Evolutionary conservation across 352 stramenopile species (phyloP).

Genomic region (Pseudoperonospora humuli): DNA sequence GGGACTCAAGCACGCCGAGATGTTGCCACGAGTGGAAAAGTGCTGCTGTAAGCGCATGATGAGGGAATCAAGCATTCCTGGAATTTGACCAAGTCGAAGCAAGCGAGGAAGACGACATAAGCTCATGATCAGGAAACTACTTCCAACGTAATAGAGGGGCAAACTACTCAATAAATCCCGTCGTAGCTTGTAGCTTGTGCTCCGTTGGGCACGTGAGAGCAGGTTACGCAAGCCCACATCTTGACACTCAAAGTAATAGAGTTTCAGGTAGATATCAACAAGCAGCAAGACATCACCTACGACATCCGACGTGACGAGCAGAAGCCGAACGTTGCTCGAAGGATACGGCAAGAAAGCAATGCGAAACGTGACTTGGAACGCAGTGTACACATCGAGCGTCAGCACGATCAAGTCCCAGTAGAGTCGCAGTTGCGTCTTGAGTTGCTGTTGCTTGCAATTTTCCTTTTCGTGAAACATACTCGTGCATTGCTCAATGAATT

Average conservation of each 20-base stretch:
- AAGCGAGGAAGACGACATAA: conserved; percentile 50
- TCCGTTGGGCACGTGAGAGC: conserved; percentile 35
- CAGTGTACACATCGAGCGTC: conserved; percentile 54
- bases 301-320: conserved; percentile 34
- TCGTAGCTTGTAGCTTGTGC: conserved; percentile 29
- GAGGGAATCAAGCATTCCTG: conserved; percentile 43
- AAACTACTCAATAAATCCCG: conserved; percentile 39
- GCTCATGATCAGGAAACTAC: conserved; percentile 44
- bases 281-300: conserved; percentile 34
- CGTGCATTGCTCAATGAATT: conserved; percentile 44
- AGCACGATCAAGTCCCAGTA: conserved; percentile 59
- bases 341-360: conserved; percentile 51
- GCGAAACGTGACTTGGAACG: conserved; percentile 60
- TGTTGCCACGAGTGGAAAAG: conserved; percentile 41
- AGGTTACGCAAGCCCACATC: conserved; percentile 38
- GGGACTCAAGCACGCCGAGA: conserved; percentile 56
- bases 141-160: conserved; percentile 60
- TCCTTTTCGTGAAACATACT: conserved; percentile 60
- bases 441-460: conserved; percentile 30
- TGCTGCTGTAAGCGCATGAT: conserved; percentile 63
- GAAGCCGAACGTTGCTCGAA: conserved; percentile 3
- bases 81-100: conserved; percentile 34
- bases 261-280: conserved; percentile 56
- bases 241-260: conserved; percentile 76
- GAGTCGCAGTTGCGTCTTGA: conserved; percentile 46